phyloP scores from a whole-genome alignment of 257 asterid genomes.

The Solanum peruvianum region DNA sequence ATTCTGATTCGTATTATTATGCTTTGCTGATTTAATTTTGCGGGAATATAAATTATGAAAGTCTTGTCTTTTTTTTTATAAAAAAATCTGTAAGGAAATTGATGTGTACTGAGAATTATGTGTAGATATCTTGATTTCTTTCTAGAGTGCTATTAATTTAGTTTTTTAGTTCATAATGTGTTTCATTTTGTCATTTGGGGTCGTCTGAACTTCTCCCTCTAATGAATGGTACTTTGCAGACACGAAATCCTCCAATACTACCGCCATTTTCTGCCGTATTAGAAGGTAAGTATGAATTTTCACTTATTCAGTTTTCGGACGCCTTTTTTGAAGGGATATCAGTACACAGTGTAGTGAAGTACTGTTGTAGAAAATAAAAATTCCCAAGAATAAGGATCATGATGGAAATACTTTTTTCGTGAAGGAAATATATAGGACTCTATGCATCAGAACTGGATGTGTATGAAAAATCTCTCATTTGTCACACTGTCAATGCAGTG shows the following conservation, averaged over 20 bases:
- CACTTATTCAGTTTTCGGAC: not conserved
- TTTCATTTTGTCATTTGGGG: not conserved
- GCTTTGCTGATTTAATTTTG: not conserved
- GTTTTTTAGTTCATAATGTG: not conserved
- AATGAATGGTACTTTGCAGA: slow-evolving; percentile 29
- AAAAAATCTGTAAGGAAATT: not conserved
- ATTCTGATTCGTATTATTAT: not conserved
- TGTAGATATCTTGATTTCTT: not conserved
- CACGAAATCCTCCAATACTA: slow-evolving; percentile 75
- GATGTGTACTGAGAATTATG: not conserved
- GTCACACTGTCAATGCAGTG: not conserved
- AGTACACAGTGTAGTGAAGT: not conserved
- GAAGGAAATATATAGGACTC: not conserved
- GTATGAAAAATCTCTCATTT: not conserved
- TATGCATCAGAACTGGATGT: not conserved
- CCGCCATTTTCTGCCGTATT: slow-evolving; percentile 80
- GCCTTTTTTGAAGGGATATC: not conserved
- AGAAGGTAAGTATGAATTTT: slow-evolving; percentile 33
- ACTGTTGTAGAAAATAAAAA: not conserved
- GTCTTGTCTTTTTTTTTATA: not conserved
- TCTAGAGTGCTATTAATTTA: not conserved
- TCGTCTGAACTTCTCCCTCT: not conserved
- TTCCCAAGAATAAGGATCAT: not conserved
- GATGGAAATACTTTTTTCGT: not conserved
- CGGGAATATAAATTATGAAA: not conserved